Evolutionary conservation across 2,329 filamentous ascomycete genomes (phyloP).

Genomic region (Colletotrichum eleusines): DNA sequence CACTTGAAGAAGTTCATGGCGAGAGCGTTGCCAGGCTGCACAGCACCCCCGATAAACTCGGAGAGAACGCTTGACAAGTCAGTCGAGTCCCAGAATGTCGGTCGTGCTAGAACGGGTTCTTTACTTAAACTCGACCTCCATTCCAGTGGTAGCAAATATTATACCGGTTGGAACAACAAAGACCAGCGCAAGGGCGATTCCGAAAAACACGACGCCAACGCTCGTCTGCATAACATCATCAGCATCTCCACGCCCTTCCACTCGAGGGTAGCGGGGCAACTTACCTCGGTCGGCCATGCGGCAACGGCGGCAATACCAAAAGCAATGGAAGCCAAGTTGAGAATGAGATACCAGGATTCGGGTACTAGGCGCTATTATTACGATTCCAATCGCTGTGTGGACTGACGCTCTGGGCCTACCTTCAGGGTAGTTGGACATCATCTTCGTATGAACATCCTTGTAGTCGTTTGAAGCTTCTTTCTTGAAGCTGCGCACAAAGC

Average conservation of each 20-base stretch:
- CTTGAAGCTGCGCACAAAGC: constrained; percentile 49
- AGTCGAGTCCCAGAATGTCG: no score
- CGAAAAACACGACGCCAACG: constrained; percentile 58
- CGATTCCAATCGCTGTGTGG: no score
- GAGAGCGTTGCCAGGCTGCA: constrained; percentile 29
- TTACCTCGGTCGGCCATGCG: constrained; percentile 53
- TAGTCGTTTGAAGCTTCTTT: constrained; percentile 44
- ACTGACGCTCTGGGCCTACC: not conserved
- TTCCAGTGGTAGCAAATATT: constrained; percentile 57
- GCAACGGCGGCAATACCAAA: constrained; percentile 53
- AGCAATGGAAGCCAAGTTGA: constrained; percentile 48
- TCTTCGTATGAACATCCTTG: constrained; percentile 58
- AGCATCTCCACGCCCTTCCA: not conserved
- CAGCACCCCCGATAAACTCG: constrained; percentile 38
- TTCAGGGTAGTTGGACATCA: constrained; percentile 61
- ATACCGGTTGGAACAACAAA: constrained; percentile 60
- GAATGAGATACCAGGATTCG: constrained; percentile 60
- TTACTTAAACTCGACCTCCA: constrained; percentile 47
- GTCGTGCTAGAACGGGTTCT: no score
- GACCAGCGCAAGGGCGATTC: constrained; percentile 55
- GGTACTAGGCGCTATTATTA: constrained; percentile 47
- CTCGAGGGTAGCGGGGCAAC: not conserved
- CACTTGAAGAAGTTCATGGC: constrained; percentile 39
- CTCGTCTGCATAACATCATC: constrained; percentile 49
- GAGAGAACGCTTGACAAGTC: constrained; percentile 42